phyloP scores from a whole-genome alignment of 1,284 basidiomycete genomes.

The Cryptococcus sp. region DNA sequence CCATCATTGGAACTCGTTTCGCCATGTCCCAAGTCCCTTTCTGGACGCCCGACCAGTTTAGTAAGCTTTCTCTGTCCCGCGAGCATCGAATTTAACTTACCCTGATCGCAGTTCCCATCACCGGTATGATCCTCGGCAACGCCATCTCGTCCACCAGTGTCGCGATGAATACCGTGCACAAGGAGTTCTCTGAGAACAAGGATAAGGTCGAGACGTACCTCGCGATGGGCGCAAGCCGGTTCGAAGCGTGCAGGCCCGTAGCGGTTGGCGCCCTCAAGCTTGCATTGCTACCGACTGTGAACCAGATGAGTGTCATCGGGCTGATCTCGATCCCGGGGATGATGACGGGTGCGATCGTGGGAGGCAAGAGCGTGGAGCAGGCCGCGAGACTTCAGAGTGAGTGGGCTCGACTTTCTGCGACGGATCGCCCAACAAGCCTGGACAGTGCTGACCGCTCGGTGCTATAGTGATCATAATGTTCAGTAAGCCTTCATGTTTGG shows the following conservation, averaged over 20 bases:
- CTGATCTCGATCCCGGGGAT: conserved; percentile 67
- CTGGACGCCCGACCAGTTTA: conserved; percentile 76
- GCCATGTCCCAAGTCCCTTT: conserved; percentile 73
- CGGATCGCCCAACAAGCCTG: not conserved
- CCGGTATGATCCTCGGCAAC: conserved; percentile 82
- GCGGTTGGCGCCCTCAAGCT: conserved; percentile 70
- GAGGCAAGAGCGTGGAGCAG: conserved; percentile 74
- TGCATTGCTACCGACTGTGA: conserved; percentile 73
- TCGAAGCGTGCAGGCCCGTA: conserved; percentile 74
- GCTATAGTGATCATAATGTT: conserved; percentile 75
- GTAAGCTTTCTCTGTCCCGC: conserved; percentile 52
- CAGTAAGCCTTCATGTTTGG: conserved; percentile 43
- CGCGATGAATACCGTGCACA: conserved; percentile 54
- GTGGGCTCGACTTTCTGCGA: conserved; percentile 19
- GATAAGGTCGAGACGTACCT: conserved; percentile 80
- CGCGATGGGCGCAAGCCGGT: conserved; percentile 71
- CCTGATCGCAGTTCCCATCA: conserved; percentile 62
- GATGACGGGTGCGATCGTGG: conserved; percentile 87
- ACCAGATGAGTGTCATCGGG: conserved; percentile 76
- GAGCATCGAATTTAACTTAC: not conserved
- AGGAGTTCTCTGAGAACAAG: conserved; percentile 59
- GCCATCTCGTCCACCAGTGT: conserved; percentile 72
- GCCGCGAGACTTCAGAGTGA: conserved; percentile 72
- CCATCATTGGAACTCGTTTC: conserved; percentile 69
- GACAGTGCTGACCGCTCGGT: not conserved